Percentiles rank a stretch among this genome's conserved stretches.
phyloP scores from a whole-genome alignment of 306 rosid species.

The Crotalaria pallida region DNA sequence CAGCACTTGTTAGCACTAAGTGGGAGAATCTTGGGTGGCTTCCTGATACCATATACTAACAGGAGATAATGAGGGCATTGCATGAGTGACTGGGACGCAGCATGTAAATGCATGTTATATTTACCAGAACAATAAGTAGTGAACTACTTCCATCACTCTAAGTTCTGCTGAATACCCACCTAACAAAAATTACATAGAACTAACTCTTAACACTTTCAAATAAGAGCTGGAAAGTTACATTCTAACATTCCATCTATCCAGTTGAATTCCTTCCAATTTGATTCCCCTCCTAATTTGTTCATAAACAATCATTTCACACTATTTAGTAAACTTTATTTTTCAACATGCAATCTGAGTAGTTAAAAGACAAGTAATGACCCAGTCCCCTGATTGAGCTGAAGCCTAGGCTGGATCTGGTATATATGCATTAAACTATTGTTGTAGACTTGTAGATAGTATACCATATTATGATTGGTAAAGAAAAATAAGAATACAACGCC shows the following conservation, averaged over 20 bases:
- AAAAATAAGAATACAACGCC: neutral
- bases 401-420: neutral
- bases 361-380: neutral
- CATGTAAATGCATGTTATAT: too few species aligned
- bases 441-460: neutral
- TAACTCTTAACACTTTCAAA: too few species aligned
- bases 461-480: neutral
- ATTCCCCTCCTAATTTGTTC: neutral
- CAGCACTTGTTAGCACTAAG: too few species aligned
- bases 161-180: too few species aligned
- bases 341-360: neutral
- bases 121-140: too few species aligned
- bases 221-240: neutral
- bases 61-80: too few species aligned
- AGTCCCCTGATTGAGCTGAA: neutral
- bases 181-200: too few species aligned
- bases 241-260: neutral
- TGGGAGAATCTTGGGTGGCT: too few species aligned
- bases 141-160: too few species aligned
- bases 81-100: too few species aligned
- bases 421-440: neutral
- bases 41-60: too few species aligned
- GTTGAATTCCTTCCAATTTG: neutral
- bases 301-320: neutral
- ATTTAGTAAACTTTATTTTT: neutral